Evolutionary conservation across 2,329 filamentous ascomycete species (phyloP).

Genomic region (Colletotrichum somersetense): DNA sequence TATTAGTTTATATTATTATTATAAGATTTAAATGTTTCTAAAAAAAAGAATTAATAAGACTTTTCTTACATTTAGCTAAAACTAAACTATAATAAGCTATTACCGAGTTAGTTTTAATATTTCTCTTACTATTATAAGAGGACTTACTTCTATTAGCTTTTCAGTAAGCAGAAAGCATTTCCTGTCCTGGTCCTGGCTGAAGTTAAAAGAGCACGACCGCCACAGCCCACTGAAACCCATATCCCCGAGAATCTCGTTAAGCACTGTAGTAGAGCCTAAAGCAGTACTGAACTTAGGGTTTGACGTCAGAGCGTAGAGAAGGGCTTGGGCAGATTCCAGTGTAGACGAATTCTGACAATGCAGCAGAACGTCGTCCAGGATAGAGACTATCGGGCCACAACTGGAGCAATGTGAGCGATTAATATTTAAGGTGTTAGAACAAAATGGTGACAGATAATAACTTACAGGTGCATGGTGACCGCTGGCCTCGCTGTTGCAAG

Average conservation of each 20-base stretch:
- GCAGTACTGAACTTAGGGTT: constrained; percentile 64
- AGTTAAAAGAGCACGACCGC: constrained; percentile 66
- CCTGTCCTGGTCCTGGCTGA: constrained; percentile 62
- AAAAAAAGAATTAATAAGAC: too few relatives aligned
- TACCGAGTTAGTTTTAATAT: constrained; percentile 15
- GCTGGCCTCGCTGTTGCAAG: constrained; percentile 66
- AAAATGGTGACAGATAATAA: constrained; percentile 27
- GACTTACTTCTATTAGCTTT: constrained; percentile 70
- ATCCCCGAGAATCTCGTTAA: constrained; percentile 68
- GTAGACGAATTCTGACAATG: constrained; percentile 73
- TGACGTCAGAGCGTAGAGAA: constrained; percentile 70
- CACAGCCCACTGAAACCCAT: constrained; percentile 75
- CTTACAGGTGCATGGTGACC: constrained; percentile 71
- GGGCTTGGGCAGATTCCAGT: constrained; percentile 69
- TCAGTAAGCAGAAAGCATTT: constrained; percentile 68
- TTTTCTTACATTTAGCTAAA: constrained; percentile 24
- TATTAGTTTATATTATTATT: too few relatives aligned
- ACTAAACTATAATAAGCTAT: constrained; percentile 33
- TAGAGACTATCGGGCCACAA: constrained; percentile 66
- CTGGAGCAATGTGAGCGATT: constrained; percentile 52
- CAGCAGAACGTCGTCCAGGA: constrained; percentile 72
- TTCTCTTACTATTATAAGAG: not conserved
- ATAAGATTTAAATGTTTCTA: too few relatives aligned
- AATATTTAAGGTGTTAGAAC: not conserved
- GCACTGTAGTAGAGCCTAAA: constrained; percentile 60